A percentile compares a stretch with the other conserved stretches of the same genome.
Conservation (phyloP, 2,329 filamentous ascomycete genomes). For the Colletotrichum theobromicola region DNA sequence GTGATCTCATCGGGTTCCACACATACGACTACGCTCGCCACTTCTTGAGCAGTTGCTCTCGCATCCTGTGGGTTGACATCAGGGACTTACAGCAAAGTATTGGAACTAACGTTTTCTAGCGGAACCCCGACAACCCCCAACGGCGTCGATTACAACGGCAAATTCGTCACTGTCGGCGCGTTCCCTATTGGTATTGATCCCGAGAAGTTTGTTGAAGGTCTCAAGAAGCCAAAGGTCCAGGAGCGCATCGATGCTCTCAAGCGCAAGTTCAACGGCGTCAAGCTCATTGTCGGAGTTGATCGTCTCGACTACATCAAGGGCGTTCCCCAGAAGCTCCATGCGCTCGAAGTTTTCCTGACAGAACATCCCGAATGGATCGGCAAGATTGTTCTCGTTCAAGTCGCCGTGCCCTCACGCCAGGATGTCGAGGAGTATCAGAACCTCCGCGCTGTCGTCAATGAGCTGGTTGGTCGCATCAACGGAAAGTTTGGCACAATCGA, state of each 20-base stretch:
- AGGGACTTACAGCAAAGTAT: too few species aligned
- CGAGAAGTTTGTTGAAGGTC: slow-evolving; percentile 90
- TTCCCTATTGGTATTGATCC: slow-evolving; percentile 99
- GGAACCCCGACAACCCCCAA: slow-evolving; percentile 85
- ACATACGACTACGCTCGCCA: slow-evolving; percentile 99
- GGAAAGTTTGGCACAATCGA: slow-evolving; percentile 96
- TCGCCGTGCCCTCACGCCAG: slow-evolving; percentile 91
- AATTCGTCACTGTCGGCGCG: slow-evolving; percentile 88
- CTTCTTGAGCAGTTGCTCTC: slow-evolving; percentile 95
- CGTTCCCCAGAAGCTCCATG: slow-evolving; percentile 95
- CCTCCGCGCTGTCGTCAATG: slow-evolving; percentile 91
- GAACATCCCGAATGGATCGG: slow-evolving; percentile 99
- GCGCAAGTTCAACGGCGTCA: slow-evolving; percentile 93
- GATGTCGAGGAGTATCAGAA: slow-evolving; percentile 99
- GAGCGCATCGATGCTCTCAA: slow-evolving; percentile 84
- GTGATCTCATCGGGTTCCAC: slow-evolving; percentile 96
- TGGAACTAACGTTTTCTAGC: slow-evolving; percentile 31
- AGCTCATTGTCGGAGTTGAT: slow-evolving; percentile 96
- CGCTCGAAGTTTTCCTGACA: slow-evolving; percentile 93
- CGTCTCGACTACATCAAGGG: slow-evolving; percentile 99
- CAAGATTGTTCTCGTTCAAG: slow-evolving; percentile 94
- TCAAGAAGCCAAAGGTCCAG: slow-evolving; percentile 85
- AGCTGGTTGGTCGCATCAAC: slow-evolving; percentile 95
- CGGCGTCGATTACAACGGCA: slow-evolving; percentile 88
- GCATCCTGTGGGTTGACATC: slow-evolving; percentile 70